Evolutionary conservation across 2,329 filamentous ascomycete species (phyloP), one percentile per base, ranked within the genome.

Genomic region (Trichophyton simii): DNA sequence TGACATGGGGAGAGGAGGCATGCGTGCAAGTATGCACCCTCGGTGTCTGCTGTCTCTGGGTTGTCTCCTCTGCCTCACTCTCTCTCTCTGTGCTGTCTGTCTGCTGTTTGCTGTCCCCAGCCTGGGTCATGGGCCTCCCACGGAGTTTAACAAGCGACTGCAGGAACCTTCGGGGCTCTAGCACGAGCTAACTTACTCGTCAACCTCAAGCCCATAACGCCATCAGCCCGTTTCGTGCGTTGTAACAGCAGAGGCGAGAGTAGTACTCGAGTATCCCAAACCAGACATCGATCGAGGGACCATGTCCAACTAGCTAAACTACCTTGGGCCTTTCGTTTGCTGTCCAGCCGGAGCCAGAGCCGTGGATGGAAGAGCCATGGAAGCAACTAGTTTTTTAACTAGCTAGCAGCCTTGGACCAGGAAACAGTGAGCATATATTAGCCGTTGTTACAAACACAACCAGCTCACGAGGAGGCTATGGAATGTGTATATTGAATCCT

Each of bases 111-210:
- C 34, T 36, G 34, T 36, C 34, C 7, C 8, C 34, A 11, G 44
- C 22, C n/a, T 22, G n/a, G 20, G 44, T 20, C 48, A 22, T 54
- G 48, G 48, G 18, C 18, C 13, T 20, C 20, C 20, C 5, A 22
- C 48, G 48, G 48, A 54, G 25, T 54, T 54, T 54, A 54, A 34
- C 20, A 54, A 34, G 48, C 48, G 48, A 54, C 48, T 54, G 48
- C 48, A 54, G 48, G 48, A 54, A 54, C 48, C 25, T 54, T 54
- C 22, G 25, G 11, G 6, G 48, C 22, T 54, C 34, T 8, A 36
- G 34, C 34, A 36, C 34, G 8, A 36, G 34, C 11, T 28, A 28
- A 28, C 25, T 36, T 36, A 36, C 34, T 36, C 34, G n/a, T 34
- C n/a, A 4, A 15, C 18, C 41, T 44, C n/a, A 54, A 25, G 22